Percentiles rank a stretch among this genome's conserved stretches.
phyloP scores from a whole-genome alignment of 306 rosid species.

The Spatholobus suberectus region DNA sequence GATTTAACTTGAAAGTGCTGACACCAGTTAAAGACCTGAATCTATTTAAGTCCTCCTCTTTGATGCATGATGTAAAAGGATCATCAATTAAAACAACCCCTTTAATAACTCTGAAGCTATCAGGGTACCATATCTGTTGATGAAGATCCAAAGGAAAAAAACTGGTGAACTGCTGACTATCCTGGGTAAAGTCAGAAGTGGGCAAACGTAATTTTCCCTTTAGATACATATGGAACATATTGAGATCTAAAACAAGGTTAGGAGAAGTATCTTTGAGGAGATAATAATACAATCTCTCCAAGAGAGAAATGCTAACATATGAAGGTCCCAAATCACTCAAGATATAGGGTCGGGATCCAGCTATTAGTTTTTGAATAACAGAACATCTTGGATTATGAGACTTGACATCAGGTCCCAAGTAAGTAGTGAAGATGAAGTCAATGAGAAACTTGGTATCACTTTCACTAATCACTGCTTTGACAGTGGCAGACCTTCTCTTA shows the following conservation, averaged over 20 bases:
- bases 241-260: conserved; percentile 41
- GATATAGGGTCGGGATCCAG: conserved; percentile 47
- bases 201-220: conserved; percentile 55
- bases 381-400: conserved; percentile 53
- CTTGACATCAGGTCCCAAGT: conserved; percentile 77
- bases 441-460: conserved; percentile 58
- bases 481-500: conserved; percentile 28
- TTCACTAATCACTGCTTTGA: conserved; percentile 21
- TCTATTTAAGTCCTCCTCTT: conserved; percentile 54
- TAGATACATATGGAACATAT: conserved; percentile 60
- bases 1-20: conserved; percentile 49
- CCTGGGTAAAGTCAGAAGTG: conserved; percentile 31
- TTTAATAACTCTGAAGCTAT: conserved; percentile 67
- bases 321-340: conserved; percentile 65
- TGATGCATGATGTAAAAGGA: conserved; percentile 47
- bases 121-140: conserved; percentile 71
- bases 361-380: conserved; percentile 47
- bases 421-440: conserved; percentile 58
- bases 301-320: conserved; percentile 57
- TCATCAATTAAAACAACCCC: conserved; percentile 62
- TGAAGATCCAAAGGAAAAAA: conserved; percentile 72
- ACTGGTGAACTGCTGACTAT: conserved; percentile 58
- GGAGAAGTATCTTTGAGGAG: conserved; percentile 53
- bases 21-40: conserved; percentile 59
- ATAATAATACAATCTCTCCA: conserved; percentile 69